These are phyloP conservation scores for Bertia moriformis DNA, from an alignment of 2,329 filamentous ascomycete genomes.

Conservation along the genomic window DNA sequence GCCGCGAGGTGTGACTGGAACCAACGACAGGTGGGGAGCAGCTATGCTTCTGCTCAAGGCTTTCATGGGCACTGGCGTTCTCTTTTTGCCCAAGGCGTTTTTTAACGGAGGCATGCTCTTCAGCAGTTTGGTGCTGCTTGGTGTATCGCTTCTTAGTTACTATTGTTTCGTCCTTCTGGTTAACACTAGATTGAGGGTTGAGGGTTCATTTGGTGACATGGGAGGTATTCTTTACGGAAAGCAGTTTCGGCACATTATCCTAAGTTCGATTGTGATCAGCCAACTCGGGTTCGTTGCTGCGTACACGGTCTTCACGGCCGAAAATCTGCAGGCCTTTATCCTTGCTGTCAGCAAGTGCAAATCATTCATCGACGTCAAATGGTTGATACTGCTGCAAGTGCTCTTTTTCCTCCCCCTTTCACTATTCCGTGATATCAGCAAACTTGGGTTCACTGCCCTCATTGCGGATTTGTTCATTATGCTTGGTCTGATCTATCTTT, in stretches of 20 bases:
- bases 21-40: slow-evolving; percentile 65
- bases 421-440: slow-evolving; percentile 87
- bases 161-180: slow-evolving; percentile 95
- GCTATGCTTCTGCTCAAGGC: slow-evolving; percentile 83
- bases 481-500: slow-evolving; percentile 79
- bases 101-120: slow-evolving; percentile 96
- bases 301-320: slow-evolving; percentile 91
- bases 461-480: slow-evolving; percentile 91
- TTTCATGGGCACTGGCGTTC: slow-evolving; percentile 88
- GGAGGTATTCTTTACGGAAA: slow-evolving; percentile 81
- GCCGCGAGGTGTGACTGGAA: slow-evolving; percentile 57
- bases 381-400: slow-evolving; percentile 87
- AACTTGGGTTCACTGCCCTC: slow-evolving; percentile 87
- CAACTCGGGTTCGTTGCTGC: slow-evolving; percentile 90
- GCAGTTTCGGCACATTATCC: slow-evolving; percentile 76
- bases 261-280: slow-evolving; percentile 83
- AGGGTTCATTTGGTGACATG: slow-evolving; percentile 96
- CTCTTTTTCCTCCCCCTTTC: slow-evolving; percentile 89
- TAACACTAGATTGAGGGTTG: slow-evolving; percentile 67
- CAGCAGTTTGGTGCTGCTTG: slow-evolving; percentile 78
- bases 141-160: slow-evolving; percentile 75
- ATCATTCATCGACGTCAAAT: slow-evolving; percentile 72
- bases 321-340: slow-evolving; percentile 90
- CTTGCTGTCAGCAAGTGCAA: slow-evolving; percentile 79
- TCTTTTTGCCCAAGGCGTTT: slow-evolving; percentile 85